Percentiles rank a stretch among this genome's conserved stretches.
phyloP scores from a whole-genome alignment of 441 rosid genomes.

The Populus tomentosa region DNA sequence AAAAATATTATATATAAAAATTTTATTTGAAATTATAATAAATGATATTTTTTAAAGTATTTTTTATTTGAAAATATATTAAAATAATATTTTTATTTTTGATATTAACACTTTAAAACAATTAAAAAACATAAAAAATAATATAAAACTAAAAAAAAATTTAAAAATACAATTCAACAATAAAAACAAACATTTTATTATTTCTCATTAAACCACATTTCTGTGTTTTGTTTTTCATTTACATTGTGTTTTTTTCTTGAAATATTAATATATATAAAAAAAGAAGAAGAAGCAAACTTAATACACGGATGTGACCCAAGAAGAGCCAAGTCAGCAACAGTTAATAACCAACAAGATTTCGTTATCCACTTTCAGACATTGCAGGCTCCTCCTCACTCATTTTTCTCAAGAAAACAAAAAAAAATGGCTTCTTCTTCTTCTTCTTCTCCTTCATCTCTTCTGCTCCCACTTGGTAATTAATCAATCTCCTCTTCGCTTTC shows the following conservation, averaged over 20 bases:
- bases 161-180: no score
- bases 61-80: no score
- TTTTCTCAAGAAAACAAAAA: background rate
- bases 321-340: constrained; percentile 13
- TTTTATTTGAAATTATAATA: no score
- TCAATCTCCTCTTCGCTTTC: background rate
- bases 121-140: no score
- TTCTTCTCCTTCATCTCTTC: constrained; percentile 33
- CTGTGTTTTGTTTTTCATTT: no score
- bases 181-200: no score
- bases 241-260: background rate
- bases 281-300: background rate
- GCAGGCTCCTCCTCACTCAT: constrained; percentile 7
- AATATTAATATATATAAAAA: background rate
- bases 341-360: constrained; percentile 25
- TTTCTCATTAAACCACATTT: no score
- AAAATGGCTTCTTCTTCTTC: constrained; percentile 20
- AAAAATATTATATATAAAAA: no score
- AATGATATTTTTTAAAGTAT: no score
- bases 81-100: no score
- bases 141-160: no score
- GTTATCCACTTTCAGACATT: constrained; percentile 42
- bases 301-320: background rate
- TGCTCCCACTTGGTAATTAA: constrained; percentile 49
- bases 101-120: no score